Percentiles rank a stretch among this genome's conserved stretches.
Conservation (phyloP, 352 stramenopile genomes). For the Globisporangium cystogenes region DNA sequence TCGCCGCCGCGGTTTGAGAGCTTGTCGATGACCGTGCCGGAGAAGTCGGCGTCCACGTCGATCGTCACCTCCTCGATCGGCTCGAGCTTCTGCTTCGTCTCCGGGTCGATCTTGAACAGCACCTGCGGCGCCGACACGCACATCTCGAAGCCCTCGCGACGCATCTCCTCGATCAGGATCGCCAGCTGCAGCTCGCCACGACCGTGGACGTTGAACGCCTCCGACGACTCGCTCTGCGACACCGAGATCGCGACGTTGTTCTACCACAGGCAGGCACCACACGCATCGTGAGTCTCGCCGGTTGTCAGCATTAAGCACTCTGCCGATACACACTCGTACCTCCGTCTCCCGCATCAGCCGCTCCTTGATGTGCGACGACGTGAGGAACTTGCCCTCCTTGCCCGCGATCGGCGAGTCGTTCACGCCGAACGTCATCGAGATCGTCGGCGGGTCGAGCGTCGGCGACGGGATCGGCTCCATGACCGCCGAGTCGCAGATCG, state of each 20-base stretch:
- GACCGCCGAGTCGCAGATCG: constrained; percentile 71
- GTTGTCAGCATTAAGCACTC: neutral
- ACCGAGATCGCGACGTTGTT: constrained; percentile 98
- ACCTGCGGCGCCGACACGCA: constrained; percentile 96
- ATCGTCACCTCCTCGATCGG: constrained; percentile 93
- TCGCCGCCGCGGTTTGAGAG: constrained; percentile 93
- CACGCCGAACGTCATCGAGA: constrained; percentile 97
- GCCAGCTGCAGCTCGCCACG: constrained; percentile 97
- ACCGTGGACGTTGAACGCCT: constrained; percentile 94
- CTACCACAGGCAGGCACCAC: constrained; percentile 23
- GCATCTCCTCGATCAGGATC: constrained; percentile 99
- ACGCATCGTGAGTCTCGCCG: neutral
- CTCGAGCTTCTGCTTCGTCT: constrained; percentile 86
- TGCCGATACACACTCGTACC: constrained; percentile 18
- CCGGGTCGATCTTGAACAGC: constrained; percentile 85
- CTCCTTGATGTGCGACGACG: constrained; percentile 92
- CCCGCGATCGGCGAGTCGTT: constrained; percentile 96
- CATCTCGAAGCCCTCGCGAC: constrained; percentile 98
- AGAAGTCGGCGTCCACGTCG: constrained; percentile 95
- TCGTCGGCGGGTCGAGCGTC: constrained; percentile 94
- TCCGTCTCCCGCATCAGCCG: constrained; percentile 92
- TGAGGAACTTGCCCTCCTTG: constrained; percentile 97
- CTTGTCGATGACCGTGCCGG: constrained; percentile 96
- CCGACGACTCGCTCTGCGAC: constrained; percentile 76
- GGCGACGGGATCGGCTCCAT: constrained; percentile 89